phyloP scores from a whole-genome alignment of 305 asterid genomes.

The Solanum hybrid region DNA sequence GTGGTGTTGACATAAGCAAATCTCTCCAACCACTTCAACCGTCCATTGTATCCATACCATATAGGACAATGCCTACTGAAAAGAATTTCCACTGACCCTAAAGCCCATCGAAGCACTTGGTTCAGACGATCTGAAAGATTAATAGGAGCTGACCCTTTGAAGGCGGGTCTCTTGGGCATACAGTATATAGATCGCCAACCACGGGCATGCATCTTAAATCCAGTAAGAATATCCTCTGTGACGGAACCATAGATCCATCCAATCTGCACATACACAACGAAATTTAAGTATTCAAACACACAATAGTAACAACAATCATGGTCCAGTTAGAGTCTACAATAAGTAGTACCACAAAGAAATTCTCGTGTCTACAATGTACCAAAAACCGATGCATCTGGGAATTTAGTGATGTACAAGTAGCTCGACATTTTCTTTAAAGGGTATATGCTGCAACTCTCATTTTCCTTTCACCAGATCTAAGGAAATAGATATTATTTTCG shows the following conservation, averaged over 20 bases:
- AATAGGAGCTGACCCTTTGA: slow-evolving; percentile 94
- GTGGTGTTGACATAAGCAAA: slow-evolving; percentile 90
- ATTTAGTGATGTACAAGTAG: not conserved
- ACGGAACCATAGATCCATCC: slow-evolving; percentile 99
- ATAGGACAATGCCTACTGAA: slow-evolving; percentile 93
- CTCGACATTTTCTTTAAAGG: not conserved
- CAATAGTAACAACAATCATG: not conserved
- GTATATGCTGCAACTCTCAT: not conserved
- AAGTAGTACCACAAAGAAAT: not conserved
- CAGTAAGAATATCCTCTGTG: slow-evolving; percentile 97
- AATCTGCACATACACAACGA: slow-evolving; percentile 37
- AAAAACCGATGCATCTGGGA: not conserved
- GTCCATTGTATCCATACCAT: slow-evolving; percentile 86
- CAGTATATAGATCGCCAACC: slow-evolving; percentile 99
- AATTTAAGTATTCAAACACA: not conserved
- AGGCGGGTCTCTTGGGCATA: slow-evolving; percentile 89
- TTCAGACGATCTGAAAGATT: slow-evolving; percentile 95
- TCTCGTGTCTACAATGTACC: not conserved
- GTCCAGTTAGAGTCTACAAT: not conserved
- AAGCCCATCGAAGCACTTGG: slow-evolving; percentile 99
- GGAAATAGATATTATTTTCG: not conserved
- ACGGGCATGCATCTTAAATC: slow-evolving; percentile 99
- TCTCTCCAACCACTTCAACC: slow-evolving; percentile 90
- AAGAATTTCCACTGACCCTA: slow-evolving; percentile 90
- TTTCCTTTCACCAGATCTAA: not conserved